Evolutionary conservation across 805 yeast species (phyloP), one percentile per base, ranked within the genome.

Genomic region (Ogataea salicorniae): DNA sequence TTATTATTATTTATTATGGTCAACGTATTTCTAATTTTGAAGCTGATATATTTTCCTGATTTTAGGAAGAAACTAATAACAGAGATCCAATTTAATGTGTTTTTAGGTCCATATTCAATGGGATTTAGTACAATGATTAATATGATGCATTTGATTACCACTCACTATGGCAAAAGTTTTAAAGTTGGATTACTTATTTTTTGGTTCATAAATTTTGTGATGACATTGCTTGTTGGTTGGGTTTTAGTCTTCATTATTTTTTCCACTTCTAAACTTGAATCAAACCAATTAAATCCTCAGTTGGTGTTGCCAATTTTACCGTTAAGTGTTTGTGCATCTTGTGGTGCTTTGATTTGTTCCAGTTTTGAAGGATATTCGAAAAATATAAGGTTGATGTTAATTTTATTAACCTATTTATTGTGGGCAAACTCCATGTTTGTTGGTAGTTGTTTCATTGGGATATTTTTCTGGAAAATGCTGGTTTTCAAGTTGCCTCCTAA

Each of bases 51-150:
- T 60, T 29, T 60, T 59, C 42, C 48, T 8, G 49, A 38, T 7
- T 60, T 49, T 59, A 60, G 51, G 41, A 54, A 42, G 29, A 46
- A 47, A 42, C 50, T 71, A 50, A 42, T 77, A 45, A 50, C 57
- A 39, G 72, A 75, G 45, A 72, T 81, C 3, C 61, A 65, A 13
- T 69, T 73, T 37, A 78, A 82, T 42, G 78, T 81, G 3, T 86
- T 81, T 56, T 71, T 86, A 70, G 95, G 94, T 5, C 83, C 91
- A 47, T 75, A 76, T 49, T 81, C 89, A n/a, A 89, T 88, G 95
- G 96, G 89, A 0, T 76, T 73, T 53, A 75, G 79, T 17, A 81
- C 94, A 3, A 68, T 88, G 47, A 69, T 83, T 18, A 81, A 80
- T 57, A 78, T 75, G 65, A 63, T 82, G 20, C 73, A 73, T 51